Base-by-base conservation (phyloP, 306 rosid species). In the Delonix regia region DNA sequence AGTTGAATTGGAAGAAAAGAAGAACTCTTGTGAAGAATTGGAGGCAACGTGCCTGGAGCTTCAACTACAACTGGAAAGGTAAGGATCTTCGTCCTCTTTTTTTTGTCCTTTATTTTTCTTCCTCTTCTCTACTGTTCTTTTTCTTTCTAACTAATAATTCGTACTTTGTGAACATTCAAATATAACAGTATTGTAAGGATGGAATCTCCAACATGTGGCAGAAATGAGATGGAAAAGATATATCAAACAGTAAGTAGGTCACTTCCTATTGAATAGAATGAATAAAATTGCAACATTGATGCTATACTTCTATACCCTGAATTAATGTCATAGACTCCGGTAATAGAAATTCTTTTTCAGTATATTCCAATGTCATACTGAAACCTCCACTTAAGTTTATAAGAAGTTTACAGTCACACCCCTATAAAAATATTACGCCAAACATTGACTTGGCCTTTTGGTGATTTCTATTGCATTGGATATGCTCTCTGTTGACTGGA, bases 61-160 rank as follows among this genome's bases (percentile, higher is more conserved):
- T 82, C 94, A 92, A 83, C 97, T 92, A 66, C 97, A 92, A 79
- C 85, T 90, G n/a, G 94, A 92, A 84, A 92, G 94, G 97, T 92
- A 84, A 82, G 11, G 44, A 53, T 21, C 18, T 44, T 22, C 38
- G 8, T 51, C 59, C 56, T 75, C 48, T 14, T 45, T 11, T 48
- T 34, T 49, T 69, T 6, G 30, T 57, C 71, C 15, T 63, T 65
- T 13, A 18, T 9, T 39, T 74, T 55, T n/a, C n/a, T 79, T 42
- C 57, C 45, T 66, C 59, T 49, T 57, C 13, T 53, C 25, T 16
- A 8, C 6, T 69, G 62, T 42, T 65, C 25, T 42, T 60, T 52
- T 18, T 63, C 13, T 33, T 45, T 81, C 21, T 64, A 28, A 65
- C 24, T 51, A 28, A 68, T 22, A 52, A 55, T 61, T 83, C 77